Percentiles rank a stretch among this genome's conserved stretches.
phyloP scores from a whole-genome alignment of 176 grass and related monocot species.

The Microstegium vimineum region DNA sequence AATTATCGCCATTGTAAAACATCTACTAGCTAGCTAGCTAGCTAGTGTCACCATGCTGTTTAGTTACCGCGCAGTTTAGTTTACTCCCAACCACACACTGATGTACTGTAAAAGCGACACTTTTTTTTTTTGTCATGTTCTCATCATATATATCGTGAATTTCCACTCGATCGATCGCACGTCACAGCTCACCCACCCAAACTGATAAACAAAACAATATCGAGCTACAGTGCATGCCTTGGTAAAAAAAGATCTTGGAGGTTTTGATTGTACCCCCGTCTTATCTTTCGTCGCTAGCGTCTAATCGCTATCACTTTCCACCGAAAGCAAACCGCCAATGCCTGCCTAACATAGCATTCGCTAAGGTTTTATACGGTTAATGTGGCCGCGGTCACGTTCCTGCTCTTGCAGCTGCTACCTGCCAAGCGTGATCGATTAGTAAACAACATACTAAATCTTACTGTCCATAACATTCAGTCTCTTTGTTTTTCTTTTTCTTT shows the following conservation, averaged over 20 bases:
- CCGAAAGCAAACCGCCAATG: constrained; percentile 28
- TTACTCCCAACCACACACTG: not conserved
- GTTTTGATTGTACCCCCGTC: not conserved
- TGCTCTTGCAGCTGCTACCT: not conserved
- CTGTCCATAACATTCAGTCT: no score
- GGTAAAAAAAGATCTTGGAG: not conserved
- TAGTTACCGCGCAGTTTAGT: not conserved
- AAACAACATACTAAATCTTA: no score
- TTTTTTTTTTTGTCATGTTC: constrained; percentile 7
- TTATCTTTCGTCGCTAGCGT: constrained; percentile 1
- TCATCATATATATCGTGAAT: not conserved
- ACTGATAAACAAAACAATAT: not conserved
- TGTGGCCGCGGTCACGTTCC: not conserved
- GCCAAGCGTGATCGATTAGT: no score
- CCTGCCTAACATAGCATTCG: not conserved
- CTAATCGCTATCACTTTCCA: constrained; percentile 30
- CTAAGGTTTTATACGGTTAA: constrained; percentile 2
- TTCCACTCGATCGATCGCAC: not conserved
- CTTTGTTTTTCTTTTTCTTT: no score
- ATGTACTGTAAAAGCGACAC: not conserved
- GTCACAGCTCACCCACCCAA: not conserved
- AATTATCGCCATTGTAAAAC: not conserved
- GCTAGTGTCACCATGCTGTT: not conserved
- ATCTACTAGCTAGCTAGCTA: not conserved
- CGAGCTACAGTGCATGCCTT: not conserved